A percentile compares a stretch with the other conserved stretches of the same genome.
phyloP scores from a whole-genome alignment of 768 basidiomycete genomes.

The Harrya chromipes region DNA sequence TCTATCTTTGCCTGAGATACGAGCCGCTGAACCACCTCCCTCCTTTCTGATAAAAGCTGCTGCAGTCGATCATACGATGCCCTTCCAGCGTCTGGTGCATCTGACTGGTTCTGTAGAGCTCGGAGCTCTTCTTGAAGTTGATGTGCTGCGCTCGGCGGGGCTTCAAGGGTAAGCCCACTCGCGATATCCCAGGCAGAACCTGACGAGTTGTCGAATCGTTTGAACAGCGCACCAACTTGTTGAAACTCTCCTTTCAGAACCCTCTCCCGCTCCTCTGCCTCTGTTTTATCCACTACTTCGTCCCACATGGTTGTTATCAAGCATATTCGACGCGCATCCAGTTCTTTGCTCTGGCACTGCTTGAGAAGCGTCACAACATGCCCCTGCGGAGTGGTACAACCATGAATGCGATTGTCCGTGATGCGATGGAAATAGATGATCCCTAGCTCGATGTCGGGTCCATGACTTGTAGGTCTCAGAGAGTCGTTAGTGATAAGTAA shows the following conservation, averaged over 20 bases:
- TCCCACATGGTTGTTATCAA: conserved; percentile 13
- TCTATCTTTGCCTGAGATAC: background rate
- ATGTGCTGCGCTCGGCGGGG: background rate
- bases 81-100: background rate
- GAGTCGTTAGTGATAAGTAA: too few species aligned
- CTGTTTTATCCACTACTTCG: background rate
- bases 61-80: conserved; percentile 1
- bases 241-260: background rate
- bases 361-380: conserved; percentile 3
- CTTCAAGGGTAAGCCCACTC: background rate
- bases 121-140: conserved; percentile 1
- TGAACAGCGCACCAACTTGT: background rate
- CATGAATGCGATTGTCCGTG: conserved; percentile 1
- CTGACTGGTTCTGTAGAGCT: background rate
- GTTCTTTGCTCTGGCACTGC: background rate
- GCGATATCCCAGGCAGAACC: background rate
- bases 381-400: background rate
- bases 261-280: conserved; percentile 1
- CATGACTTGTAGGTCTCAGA: background rate
- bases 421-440: conserved; percentile 8
- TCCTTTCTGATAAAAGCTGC: conserved; percentile 1
- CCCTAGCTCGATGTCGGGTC: background rate
- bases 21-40: background rate
- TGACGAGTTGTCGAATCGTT: conserved; percentile 2
- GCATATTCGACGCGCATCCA: background rate